Percentiles rank a stretch among this genome's conserved stretches.
phyloP scores from a whole-genome alignment of 257 asterid species.

The Haberlea rhodopensis region DNA sequence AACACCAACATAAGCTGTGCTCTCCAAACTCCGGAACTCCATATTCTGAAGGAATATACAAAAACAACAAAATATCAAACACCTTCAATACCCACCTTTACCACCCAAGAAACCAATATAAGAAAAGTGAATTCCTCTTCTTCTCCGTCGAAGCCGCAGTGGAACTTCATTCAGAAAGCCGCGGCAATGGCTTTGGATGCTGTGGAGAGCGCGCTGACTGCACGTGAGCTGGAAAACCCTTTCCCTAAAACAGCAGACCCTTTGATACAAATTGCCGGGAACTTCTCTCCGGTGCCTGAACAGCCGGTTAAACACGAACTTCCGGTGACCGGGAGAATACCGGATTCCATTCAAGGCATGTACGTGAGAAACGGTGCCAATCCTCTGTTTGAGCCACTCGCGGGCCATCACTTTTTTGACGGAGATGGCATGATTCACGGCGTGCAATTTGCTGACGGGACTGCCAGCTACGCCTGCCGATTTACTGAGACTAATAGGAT shows the following conservation, averaged over 20 bases:
- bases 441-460: conserved; percentile 58
- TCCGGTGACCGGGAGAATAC: conserved; percentile 68
- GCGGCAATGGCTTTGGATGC: conserved; percentile 85
- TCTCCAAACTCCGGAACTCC: conserved; percentile 57
- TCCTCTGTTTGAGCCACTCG: conserved; percentile 75
- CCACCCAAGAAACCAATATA: conserved; percentile 12
- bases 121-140: conserved; percentile 4
- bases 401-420: conserved; percentile 97
- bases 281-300: conserved; percentile 91
- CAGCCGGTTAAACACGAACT: conserved; percentile 54
- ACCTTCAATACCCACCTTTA: conserved; percentile 20
- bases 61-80: conserved; percentile 23
- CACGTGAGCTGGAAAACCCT: conserved; percentile 61
- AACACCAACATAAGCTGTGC: conserved; percentile 34
- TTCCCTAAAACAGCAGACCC: conserved; percentile 94
- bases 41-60: conserved; percentile 50
- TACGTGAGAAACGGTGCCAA: conserved; percentile 94
- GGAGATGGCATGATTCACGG: conserved; percentile 99
- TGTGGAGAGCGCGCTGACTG: conserved; percentile 59
- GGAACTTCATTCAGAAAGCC: conserved; percentile 71
- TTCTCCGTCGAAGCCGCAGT: conserved; percentile 35
- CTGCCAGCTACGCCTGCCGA: conserved; percentile 75
- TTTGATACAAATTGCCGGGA: conserved; percentile 76
- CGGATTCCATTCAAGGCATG: conserved; percentile 62
- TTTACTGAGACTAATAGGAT: conserved; percentile 87